phyloP scores from a whole-genome alignment of 352 stramenopile species.

The Globisporangium heterothallicum region DNA sequence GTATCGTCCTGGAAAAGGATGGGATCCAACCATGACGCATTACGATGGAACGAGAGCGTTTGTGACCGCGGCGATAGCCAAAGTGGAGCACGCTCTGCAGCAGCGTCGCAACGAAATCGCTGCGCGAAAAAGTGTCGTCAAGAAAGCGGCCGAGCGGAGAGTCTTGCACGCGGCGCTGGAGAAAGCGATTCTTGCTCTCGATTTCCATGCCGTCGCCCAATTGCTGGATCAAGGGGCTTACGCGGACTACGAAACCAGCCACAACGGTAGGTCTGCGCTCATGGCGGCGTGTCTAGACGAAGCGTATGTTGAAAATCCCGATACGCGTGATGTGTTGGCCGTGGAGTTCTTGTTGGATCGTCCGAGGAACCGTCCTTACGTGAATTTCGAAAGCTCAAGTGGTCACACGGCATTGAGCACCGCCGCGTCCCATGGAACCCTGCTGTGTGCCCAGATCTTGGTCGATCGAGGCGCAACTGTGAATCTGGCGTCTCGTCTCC shows the following conservation, averaged over 20 bases:
- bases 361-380: constrained; percentile 37
- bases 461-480: constrained; percentile 45
- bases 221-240: constrained; percentile 59
- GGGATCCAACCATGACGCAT: constrained; percentile 22
- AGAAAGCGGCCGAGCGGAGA: constrained; percentile 37
- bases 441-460: constrained; percentile 46
- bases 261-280: constrained; percentile 31
- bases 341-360: constrained; percentile 61
- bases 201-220: constrained; percentile 30
- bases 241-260: constrained; percentile 55
- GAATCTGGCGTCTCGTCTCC: constrained; percentile 27
- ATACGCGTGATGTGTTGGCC: constrained; percentile 42
- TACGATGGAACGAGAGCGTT: constrained; percentile 36
- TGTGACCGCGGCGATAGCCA: constrained; percentile 21
- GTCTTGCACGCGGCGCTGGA: constrained; percentile 44
- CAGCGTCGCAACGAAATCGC: constrained; percentile 28
- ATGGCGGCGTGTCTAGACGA: constrained; percentile 59
- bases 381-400: constrained; percentile 56
- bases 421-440: constrained; percentile 37
- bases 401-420: constrained; percentile 40
- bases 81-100: constrained; percentile 11
- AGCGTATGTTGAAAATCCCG: constrained; percentile 44
- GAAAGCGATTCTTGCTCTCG: constrained; percentile 28
- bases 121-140: constrained; percentile 37
- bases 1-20: constrained; percentile 30